phyloP scores from a whole-genome alignment of 1,139 yeast species.

The Taiozyma sp. region DNA sequence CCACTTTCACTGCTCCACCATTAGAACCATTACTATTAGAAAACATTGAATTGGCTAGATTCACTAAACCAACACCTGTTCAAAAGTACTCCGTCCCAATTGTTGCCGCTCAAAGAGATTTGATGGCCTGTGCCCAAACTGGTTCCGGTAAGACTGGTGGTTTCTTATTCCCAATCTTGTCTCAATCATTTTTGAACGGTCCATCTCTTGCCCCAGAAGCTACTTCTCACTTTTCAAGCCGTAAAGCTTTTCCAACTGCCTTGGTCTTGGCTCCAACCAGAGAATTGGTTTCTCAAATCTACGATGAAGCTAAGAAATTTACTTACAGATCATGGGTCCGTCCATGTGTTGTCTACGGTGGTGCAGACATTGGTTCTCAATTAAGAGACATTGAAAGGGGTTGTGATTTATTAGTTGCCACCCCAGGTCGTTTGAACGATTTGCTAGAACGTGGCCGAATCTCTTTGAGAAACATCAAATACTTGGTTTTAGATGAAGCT shows the following conservation, averaged over 20 bases:
- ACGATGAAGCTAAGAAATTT: conserved; percentile 92
- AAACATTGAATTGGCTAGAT: conserved; percentile 83
- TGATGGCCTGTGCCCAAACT: conserved; percentile 99
- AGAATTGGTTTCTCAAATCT: conserved; percentile 96
- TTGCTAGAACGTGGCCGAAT: conserved; percentile 91
- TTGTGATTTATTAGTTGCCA: conserved; percentile 93
- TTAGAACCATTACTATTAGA: conserved; percentile 82
- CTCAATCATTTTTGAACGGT: conserved; percentile 85
- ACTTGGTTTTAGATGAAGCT: conserved; percentile 96
- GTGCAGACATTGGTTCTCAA: conserved; percentile 89
- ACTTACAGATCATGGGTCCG: conserved; percentile 98
- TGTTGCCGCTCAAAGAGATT: conserved; percentile 91
- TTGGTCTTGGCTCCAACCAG: conserved; percentile 97
- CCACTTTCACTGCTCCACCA: conserved; percentile 87
- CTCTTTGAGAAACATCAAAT: conserved; percentile 84
- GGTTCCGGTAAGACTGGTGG: conserved; percentile 99
- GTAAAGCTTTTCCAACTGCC: conserved; percentile 91
- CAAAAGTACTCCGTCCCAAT: conserved; percentile 98
- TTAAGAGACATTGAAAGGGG: conserved; percentile 88
- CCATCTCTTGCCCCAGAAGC: conserved; percentile 63
- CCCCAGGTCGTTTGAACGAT: conserved; percentile 98
- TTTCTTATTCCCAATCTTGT: conserved; percentile 94
- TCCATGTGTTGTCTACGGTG: conserved; percentile 97
- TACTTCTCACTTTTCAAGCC: conserved; percentile 52
- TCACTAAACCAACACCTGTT: conserved; percentile 96